These are phyloP conservation scores for Polyporus tsugae DNA, from an alignment of 1,284 basidiomycete genomes.

Conservation along the genomic window DNA sequence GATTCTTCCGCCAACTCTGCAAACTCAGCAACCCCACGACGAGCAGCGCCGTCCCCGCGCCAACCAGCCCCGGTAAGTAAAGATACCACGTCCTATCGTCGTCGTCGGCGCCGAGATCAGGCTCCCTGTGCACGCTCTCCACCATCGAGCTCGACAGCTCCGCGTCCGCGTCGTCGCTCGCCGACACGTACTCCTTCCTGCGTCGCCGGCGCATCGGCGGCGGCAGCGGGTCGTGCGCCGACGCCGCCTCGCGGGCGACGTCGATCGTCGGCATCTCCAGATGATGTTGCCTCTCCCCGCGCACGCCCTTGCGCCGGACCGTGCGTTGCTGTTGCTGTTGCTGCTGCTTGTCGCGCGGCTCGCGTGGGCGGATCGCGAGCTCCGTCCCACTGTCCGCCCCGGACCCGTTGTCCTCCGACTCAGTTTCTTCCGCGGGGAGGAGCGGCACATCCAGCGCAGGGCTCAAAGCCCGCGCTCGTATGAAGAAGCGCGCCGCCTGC, in stretches of 20 bases:
- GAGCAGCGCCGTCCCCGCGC: conserved; percentile 79
- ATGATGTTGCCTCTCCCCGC: conserved; percentile 18
- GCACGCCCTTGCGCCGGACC: conserved; percentile 18
- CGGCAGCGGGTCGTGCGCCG: conserved; percentile 40
- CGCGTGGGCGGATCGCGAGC: conserved; percentile 12
- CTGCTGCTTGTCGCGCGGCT: conserved; percentile 13
- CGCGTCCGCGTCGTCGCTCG: conserved; percentile 25
- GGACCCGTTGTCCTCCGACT: conserved; percentile 56
- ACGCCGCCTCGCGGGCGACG: conserved; percentile 31
- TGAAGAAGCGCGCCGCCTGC: conserved; percentile 72
- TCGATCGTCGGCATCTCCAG: conserved; percentile 52
- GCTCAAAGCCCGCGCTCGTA: conserved; percentile 65
- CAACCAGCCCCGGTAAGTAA: conserved; percentile 77
- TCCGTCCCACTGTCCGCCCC: conserved; percentile 36
- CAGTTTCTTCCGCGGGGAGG: conserved; percentile 60
- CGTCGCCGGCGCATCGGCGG: conserved; percentile 34
- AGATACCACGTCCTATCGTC: conserved; percentile 79
- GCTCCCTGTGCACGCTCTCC: conserved; percentile 35
- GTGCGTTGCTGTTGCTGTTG: conserved; percentile 19
- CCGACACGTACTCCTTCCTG: conserved; percentile 33
- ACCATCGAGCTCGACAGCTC: conserved; percentile 40
- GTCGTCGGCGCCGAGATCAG: conserved; percentile 46
- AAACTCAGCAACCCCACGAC: conserved; percentile 81
- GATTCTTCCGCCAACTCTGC: conserved; percentile 73
- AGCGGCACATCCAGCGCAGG: conserved; percentile 72